Evolutionary conservation across 306 rosid genomes (phyloP), one percentile per base, ranked within the genome.

Genomic region (Lathyrus tuberosus): DNA sequence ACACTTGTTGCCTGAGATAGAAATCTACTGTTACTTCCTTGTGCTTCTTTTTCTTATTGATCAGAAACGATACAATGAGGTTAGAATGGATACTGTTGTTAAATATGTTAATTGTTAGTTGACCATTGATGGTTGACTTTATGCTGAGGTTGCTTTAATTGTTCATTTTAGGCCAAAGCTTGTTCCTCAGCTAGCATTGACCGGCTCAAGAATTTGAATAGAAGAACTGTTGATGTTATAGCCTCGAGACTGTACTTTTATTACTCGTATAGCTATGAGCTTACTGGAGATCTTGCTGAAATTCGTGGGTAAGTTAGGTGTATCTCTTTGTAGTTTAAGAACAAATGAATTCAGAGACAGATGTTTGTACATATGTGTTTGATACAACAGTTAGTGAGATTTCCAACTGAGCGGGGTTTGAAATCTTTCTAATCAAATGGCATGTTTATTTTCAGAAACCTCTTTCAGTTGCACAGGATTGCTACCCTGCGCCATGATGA

Each of bases 401-500:
- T 54, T 54, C 9, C 16, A 24, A 54, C 17, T 12, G 37, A 54
- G 12, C 5, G 8, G 26, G 17, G 28, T 24, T 22, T 54, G 61
- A 54, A 35, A 26, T 6, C 12, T 24, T 57, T 28, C 10, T 57
- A 28, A 57, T 17, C 40, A 30, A 30, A 11, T 13, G 63, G 57
- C 24, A 57, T 26, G 26, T 76, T 15, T 58, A 31, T 81, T 59
- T 30, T 75, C 91, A 94, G 98, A 14, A 86, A 84, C 77, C 97
- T 94, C 69, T 90, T 94, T 68, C 84, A 89, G 12, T 84, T 94
- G 78, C 98, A 94, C 73, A 87, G 96, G 14, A 87, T 88, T 83
- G 95, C 98, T 47, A 94, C 98, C 58, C 72, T 94, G 62, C 97
- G 96, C 73, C 98, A 72, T 85, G 98, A 94, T 71, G 98, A 94